Evolutionary conservation across 2,329 filamentous ascomycete genomes (phyloP).

Genomic region (Blastomyces gilchristii): DNA sequence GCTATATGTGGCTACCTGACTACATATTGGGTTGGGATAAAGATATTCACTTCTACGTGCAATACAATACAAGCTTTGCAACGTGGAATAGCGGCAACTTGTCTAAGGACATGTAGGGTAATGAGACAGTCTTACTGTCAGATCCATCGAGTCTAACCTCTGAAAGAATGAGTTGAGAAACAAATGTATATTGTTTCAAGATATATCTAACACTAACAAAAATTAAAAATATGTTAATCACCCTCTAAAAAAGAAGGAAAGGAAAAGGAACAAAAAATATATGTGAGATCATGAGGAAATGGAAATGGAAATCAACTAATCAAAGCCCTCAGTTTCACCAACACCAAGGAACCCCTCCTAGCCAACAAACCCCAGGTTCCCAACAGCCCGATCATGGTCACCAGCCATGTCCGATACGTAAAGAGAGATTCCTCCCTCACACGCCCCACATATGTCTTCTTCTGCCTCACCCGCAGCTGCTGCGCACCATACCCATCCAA

Average conservation of each 20-base stretch:
- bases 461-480: constrained; percentile 11
- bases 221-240: not conserved
- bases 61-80: too few species aligned
- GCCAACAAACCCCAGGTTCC: not conserved
- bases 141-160: too few species aligned
- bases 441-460: constrained; percentile 17
- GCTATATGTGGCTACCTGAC: too few species aligned
- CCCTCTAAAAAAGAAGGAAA: not conserved
- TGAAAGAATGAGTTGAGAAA: not conserved
- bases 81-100: too few species aligned
- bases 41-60: too few species aligned
- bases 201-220: not conserved
- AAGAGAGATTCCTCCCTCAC: constrained; percentile 28
- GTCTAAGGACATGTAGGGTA: too few species aligned
- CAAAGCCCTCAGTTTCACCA: not conserved
- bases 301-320: not conserved
- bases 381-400: constrained; percentile 2
- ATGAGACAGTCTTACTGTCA: too few species aligned
- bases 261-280: too few species aligned
- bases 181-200: not conserved
- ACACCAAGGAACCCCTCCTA: not conserved
- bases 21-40: too few species aligned
- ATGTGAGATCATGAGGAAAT: too few species aligned
- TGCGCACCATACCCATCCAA: constrained; percentile 17
- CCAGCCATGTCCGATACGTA: constrained; percentile 17